Conservation (phyloP, 805 yeast genomes). For the Zygoascus tannicola region DNA sequence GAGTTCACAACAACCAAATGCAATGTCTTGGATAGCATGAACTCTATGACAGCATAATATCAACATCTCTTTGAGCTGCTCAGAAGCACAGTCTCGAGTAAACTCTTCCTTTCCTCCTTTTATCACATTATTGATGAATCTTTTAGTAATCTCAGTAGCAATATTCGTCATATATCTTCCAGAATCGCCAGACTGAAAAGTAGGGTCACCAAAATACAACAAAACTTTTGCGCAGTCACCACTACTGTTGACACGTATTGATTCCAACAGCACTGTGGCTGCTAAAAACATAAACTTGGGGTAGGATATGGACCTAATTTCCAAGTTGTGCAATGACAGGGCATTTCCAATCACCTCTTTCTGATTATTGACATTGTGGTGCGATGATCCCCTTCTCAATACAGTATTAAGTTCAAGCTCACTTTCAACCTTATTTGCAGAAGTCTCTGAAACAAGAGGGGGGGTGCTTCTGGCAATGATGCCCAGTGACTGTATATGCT, state of each 20-base stretch:
- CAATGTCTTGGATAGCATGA: conserved; percentile 63
- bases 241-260: conserved; percentile 54
- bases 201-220: conserved; percentile 78
- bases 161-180: conserved; percentile 60
- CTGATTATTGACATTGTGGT: conserved; percentile 68
- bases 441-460: conserved; percentile 71
- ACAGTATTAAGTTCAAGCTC: conserved; percentile 88
- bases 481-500: conserved; percentile 42
- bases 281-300: conserved; percentile 83
- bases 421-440: conserved; percentile 79
- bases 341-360: conserved; percentile 32
- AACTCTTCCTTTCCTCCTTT: conserved; percentile 47
- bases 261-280: conserved; percentile 70
- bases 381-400: conserved; percentile 79
- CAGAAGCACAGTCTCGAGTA: conserved; percentile 49
- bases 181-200: conserved; percentile 57
- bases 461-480: conserved; percentile 82
- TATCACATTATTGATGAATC: conserved; percentile 44
- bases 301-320: conserved; percentile 47
- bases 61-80: conserved; percentile 60
- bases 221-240: conserved; percentile 78
- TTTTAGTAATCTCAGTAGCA: conserved; percentile 48
- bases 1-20: conserved; percentile 65
- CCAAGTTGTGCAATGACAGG: conserved; percentile 42
- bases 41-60: conserved; percentile 72